Evolutionary conservation across 192 early-diverging fungal species (phyloP).

Genomic region (Chytriomyces confervae): DNA sequence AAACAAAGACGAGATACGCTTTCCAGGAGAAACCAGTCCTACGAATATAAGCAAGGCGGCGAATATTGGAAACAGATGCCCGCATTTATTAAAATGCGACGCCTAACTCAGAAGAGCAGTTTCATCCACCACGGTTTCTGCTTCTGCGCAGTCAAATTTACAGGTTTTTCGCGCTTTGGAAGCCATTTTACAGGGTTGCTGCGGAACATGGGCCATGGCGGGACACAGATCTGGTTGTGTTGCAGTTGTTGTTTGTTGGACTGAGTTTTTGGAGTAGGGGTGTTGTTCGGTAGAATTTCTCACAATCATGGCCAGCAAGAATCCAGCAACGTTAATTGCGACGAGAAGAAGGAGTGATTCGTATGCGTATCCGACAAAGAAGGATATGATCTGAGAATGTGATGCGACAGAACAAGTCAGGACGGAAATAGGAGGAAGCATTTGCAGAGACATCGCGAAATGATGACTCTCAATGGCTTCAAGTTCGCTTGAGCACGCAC

Average conservation of each 20-base stretch:
- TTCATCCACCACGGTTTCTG: conserved; percentile 19
- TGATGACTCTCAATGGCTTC: too few species aligned
- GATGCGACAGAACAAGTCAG: background rate
- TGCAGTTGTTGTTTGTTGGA: background rate
- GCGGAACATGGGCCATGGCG: conserved; percentile 29
- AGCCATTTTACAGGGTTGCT: conserved; percentile 21
- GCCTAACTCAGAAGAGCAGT: background rate
- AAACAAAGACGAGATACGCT: too few species aligned
- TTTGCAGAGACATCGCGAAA: too few species aligned
- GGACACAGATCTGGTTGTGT: conserved; percentile 5
- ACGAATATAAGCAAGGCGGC: too few species aligned
- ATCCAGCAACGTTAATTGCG: conserved; percentile 18
- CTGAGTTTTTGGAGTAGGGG: background rate
- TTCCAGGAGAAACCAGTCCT: too few species aligned
- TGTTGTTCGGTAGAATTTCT: background rate
- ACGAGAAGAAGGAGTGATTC: conserved; percentile 21
- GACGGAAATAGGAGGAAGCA: background rate
- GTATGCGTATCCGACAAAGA: conserved; percentile 18
- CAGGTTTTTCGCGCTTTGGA: background rate
- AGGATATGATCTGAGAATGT: background rate
- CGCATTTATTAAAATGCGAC: too few species aligned
- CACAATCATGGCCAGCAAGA: conserved; percentile 19
- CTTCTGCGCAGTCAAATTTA: background rate
- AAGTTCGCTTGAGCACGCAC: background rate
- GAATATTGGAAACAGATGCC: too few species aligned